A percentile compares a stretch with the other conserved stretches of the same genome.
Evolutionary conservation across 1,284 basidiomycete species (phyloP).

Genomic region (Taiwanofungus camphoratus): DNA sequence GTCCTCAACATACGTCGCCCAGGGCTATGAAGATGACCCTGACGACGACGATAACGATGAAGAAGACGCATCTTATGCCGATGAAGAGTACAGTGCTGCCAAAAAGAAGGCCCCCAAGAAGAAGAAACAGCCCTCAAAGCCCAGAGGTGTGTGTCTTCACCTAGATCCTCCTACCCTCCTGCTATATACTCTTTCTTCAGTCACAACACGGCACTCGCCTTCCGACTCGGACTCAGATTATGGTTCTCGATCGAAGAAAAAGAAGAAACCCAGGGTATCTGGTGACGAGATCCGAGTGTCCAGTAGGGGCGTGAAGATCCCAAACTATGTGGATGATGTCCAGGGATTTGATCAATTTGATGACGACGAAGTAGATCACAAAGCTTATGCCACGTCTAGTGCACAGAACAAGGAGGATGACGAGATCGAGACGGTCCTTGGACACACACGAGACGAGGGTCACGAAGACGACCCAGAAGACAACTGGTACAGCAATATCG

Average conservation of each 20-base stretch:
- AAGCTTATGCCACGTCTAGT: conserved; percentile 45
- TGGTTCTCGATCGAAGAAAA: conserved; percentile 80
- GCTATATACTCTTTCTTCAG: conserved; percentile 25
- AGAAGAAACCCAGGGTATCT: conserved; percentile 60
- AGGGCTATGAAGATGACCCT: conserved; percentile 65
- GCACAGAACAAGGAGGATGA: conserved; percentile 66
- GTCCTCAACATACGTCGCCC: conserved; percentile 17
- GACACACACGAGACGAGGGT: conserved; percentile 78
- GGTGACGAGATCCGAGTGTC: conserved; percentile 75
- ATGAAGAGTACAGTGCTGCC: conserved; percentile 56
- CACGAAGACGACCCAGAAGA: conserved; percentile 73
- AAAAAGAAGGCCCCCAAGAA: conserved; percentile 63
- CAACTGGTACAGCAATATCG: conserved; percentile 81
- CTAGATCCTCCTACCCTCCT: conserved; percentile 7
- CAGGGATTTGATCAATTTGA: conserved; percentile 79
- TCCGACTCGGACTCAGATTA: conserved; percentile 85
- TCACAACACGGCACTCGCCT: conserved; percentile 39
- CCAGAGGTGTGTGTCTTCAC: conserved; percentile 46
- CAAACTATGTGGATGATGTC: conserved; percentile 82
- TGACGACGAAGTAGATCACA: conserved; percentile 47
- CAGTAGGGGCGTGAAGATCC: conserved; percentile 74
- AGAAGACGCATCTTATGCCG: conserved; percentile 71
- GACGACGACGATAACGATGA: conserved; percentile 50
- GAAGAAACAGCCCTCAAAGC: conserved; percentile 60
- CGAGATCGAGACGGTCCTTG: conserved; percentile 86